phyloP scores from a whole-genome alignment of 441 rosid genomes.

The Pelargonium exstipulatum region DNA sequence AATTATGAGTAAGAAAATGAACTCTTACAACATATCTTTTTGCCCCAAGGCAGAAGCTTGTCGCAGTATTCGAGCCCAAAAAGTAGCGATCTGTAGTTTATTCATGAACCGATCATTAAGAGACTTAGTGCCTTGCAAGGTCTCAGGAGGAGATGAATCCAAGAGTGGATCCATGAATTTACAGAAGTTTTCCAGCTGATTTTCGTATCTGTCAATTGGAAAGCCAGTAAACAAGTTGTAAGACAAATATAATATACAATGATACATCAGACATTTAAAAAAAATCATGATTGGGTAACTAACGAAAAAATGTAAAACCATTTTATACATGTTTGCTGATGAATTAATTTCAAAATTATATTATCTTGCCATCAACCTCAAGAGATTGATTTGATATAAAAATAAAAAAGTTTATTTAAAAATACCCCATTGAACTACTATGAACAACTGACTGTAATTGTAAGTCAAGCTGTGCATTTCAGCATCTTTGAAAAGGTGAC shows the following conservation, averaged over 20 bases:
- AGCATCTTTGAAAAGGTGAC: too few species aligned
- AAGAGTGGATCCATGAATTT: slow-evolving; percentile 73
- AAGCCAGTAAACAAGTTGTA: not conserved
- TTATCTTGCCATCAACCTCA: too few species aligned
- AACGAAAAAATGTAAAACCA: too few species aligned
- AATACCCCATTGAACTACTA: too few species aligned
- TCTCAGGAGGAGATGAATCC: slow-evolving; percentile 77
- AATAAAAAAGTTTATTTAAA: too few species aligned
- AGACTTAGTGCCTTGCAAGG: slow-evolving; percentile 40
- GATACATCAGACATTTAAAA: too few species aligned
- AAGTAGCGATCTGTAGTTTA: slow-evolving; percentile 45
- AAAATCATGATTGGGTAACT: too few species aligned
- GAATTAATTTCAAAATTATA: too few species aligned
- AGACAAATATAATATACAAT: not conserved
- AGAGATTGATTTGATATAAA: too few species aligned
- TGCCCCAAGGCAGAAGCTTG: slow-evolving; percentile 66
- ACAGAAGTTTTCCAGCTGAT: slow-evolving; percentile 69
- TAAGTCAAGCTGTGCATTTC: too few species aligned
- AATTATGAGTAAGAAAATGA: slow-evolving; percentile 7
- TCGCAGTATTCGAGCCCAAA: slow-evolving; percentile 64
- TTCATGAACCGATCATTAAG: slow-evolving; percentile 44
- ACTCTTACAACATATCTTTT: slow-evolving; percentile 72
- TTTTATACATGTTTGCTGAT: too few species aligned
- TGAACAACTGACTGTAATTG: too few species aligned
- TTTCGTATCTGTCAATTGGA: slow-evolving; percentile 53